Evolutionary conservation across 176 grass and related monocot genomes (phyloP).

Genomic region (Oryza glumipatula): DNA sequence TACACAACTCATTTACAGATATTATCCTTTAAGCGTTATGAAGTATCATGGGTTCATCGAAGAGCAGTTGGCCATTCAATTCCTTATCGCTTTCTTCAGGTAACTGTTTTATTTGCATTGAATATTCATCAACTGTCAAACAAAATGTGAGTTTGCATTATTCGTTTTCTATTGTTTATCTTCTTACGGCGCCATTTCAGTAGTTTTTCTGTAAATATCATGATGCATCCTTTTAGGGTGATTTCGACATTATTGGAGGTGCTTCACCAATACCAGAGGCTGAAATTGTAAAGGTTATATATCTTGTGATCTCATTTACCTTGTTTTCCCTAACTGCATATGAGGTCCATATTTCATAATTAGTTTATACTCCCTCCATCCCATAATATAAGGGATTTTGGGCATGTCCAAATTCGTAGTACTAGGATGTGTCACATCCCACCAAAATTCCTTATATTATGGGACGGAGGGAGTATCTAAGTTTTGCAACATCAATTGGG

Average conservation of each 20-base stretch:
- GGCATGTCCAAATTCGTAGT: no score
- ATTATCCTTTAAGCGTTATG: conserved; percentile 82
- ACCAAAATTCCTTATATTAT: no score
- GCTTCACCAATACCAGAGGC: conserved; percentile 76
- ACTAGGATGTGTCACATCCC: no score
- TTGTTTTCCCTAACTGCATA: background rate
- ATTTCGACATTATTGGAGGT: conserved; percentile 98
- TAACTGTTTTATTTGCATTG: conserved; percentile 42
- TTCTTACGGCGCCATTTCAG: conserved; percentile 35
- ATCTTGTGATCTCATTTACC: background rate
- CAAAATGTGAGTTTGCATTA: background rate
- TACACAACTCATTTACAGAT: conserved; percentile 50
- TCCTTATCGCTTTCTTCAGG: conserved; percentile 91
- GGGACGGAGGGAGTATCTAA: background rate
- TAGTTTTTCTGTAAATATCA: conserved; percentile 27
- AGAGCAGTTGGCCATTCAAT: conserved; percentile 80
- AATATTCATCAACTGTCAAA: conserved; percentile 22
- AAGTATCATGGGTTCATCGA: conserved; percentile 95
- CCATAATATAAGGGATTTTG: no score
- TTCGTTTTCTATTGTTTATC: conserved; percentile 29
- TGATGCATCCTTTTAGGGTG: conserved; percentile 61
- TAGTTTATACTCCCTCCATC: background rate
- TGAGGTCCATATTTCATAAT: background rate
- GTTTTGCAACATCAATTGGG: conserved; percentile 26
- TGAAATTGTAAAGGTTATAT: conserved; percentile 82